These are phyloP conservation scores for Beta vulgaris DNA, from an alignment of 148 eudicot species.

Conservation along the genomic window DNA sequence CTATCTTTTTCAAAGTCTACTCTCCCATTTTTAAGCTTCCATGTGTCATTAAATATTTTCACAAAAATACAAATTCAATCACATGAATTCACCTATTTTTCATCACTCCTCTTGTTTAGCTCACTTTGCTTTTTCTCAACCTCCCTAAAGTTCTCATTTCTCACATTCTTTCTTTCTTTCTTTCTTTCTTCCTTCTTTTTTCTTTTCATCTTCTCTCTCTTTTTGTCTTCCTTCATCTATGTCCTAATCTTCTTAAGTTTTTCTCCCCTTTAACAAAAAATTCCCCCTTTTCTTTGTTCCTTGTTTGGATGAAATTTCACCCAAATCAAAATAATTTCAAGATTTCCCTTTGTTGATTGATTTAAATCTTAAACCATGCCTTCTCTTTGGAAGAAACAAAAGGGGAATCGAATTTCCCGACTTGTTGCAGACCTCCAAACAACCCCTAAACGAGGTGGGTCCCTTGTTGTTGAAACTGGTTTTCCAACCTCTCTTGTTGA, in stretches of 20 bases:
- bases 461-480: slow-evolving; percentile 44
- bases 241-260: not conserved
- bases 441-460: slow-evolving; percentile 33
- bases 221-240: not conserved
- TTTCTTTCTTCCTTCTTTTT: not conserved
- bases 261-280: not conserved
- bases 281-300: not conserved
- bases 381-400: slow-evolving; percentile 35
- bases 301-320: slow-evolving; percentile 16
- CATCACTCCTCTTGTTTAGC: too few species aligned
- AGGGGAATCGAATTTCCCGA: slow-evolving; percentile 31
- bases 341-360: not conserved
- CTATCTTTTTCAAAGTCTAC: not conserved
- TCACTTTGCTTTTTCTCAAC: too few species aligned
- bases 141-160: not conserved
- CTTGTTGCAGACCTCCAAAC: slow-evolving; percentile 43
- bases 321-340: not conserved
- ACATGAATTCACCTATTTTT: not conserved
- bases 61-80: not conserved
- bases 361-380: slow-evolving; percentile 27
- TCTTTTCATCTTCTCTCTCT: not conserved
- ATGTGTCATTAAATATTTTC: not conserved
- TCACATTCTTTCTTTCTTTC: not conserved
- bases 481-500: slow-evolving; percentile 49
- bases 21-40: not conserved